Base-by-base conservation (phyloP, 2,329 filamentous ascomycete species). In the Alternaria brassicicola region DNA sequence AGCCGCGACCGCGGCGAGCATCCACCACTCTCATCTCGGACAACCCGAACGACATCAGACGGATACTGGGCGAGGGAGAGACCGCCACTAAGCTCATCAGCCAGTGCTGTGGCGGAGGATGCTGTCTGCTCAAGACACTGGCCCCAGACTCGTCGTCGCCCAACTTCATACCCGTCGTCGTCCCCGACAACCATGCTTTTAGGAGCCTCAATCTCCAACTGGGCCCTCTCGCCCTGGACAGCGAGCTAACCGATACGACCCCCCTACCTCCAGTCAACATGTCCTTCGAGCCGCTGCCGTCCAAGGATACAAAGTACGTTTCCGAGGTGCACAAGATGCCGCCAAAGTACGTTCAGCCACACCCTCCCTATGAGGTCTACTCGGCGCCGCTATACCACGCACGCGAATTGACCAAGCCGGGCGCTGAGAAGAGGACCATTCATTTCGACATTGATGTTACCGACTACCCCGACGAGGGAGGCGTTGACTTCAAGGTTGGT, bases 381-480 rank as follows among this genome's bases (percentile, higher is more conserved):
- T 90, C 93, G 1, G 93, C 94, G n/a, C 92, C 88, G 63, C 86
- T 99, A 45, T 89, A 92, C 78, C 88, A 88, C 69, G 87, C 92
- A 2, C 89, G 95, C 55, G 93, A 97, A 78, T 81, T 99, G 74
- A 99, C 95, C 12, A 90, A 87, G 74, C 83, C 86, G 23, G 94
- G 94, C 21, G 95, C 95, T 5, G 92, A 97, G 82, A 99, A 99
- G 86, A 86, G 94, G 60, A 99, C 95, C 0, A 97, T 94, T 77
- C 95, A 99, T 78, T 98, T 98, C 71, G 95, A 98, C 71, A 87
- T 99, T 42, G 95, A 99, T 71, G 90, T 99, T 48, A 97, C 94
- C 47, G 90, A 97, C 75, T 99, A 99, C 70, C 93, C 95, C 0
- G 85, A 87, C 19, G 92, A 96, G 79, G 84, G 85, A 55, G 90